These are phyloP conservation scores for Dicorynia guianensis DNA, from an alignment of 306 rosid species.

Conservation along the genomic window DNA sequence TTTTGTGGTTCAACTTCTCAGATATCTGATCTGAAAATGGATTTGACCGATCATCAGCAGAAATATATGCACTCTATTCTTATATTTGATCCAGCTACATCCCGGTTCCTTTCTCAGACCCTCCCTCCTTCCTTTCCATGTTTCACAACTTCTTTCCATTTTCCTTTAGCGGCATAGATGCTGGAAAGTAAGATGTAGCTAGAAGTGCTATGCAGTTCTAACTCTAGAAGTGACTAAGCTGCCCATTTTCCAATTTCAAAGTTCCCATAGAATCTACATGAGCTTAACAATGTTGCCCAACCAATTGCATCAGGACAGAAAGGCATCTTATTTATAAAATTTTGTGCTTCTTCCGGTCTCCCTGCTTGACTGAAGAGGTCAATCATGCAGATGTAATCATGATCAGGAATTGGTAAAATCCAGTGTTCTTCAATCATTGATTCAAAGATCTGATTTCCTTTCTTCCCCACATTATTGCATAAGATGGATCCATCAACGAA, in stretches of 20 bases:
- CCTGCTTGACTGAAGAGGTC: slow-evolving; percentile 93
- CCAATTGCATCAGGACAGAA: slow-evolving; percentile 80
- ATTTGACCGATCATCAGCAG: slow-evolving; percentile 80
- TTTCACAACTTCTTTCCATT: slow-evolving; percentile 82
- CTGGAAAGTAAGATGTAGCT: slow-evolving; percentile 84
- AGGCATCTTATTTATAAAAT: slow-evolving; percentile 80
- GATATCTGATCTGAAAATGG: slow-evolving; percentile 81
- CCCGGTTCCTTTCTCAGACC: slow-evolving; percentile 90
- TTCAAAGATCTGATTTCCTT: slow-evolving; percentile 68
- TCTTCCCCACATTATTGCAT: slow-evolving; percentile 40
- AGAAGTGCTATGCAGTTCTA: slow-evolving; percentile 89
- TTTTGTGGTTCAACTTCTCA: slow-evolving; percentile 64
- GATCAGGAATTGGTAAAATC: slow-evolving; percentile 72
- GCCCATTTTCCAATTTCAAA: slow-evolving; percentile 90
- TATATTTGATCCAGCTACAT: slow-evolving; percentile 94
- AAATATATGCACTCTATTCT: slow-evolving; percentile 76
- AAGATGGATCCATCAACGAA: not conserved
- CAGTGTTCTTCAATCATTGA: slow-evolving; percentile 75
- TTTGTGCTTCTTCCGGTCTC: slow-evolving; percentile 76
- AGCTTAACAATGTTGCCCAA: slow-evolving; percentile 88
- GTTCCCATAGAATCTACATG: slow-evolving; percentile 74
- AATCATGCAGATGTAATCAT: slow-evolving; percentile 90
- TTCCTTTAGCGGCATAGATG: slow-evolving; percentile 82
- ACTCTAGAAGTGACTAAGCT: slow-evolving; percentile 74
- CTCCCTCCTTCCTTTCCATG: slow-evolving; percentile 85